Percentiles rank a stretch among this genome's conserved stretches.
These are phyloP conservation scores for Podospora pseudopauciseta DNA, from an alignment of 495 filamentous ascomycete genomes.

Conservation along the genomic window DNA sequence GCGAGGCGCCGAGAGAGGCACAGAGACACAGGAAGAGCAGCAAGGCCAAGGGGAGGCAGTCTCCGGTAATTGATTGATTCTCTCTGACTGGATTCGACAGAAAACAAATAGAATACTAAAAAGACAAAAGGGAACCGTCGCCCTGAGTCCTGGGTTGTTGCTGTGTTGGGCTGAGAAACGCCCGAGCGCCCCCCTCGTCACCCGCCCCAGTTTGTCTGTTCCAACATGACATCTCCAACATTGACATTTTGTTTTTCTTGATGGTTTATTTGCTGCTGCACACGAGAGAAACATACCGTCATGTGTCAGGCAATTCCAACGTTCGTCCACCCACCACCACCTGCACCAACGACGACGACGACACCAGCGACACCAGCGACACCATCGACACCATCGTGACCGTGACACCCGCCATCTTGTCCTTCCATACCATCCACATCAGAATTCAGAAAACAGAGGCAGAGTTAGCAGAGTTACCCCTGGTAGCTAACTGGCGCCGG, in stretches of 20 bases:
- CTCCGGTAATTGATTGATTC: neutral
- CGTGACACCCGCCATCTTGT: constrained; percentile 6
- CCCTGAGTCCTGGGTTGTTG: neutral
- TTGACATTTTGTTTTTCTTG: no score
- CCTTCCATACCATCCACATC: no score
- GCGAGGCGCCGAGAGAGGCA: constrained; percentile 6
- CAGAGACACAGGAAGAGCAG: constrained; percentile 5
- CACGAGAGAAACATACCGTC: constrained; percentile 7
- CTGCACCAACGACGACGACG: constrained; percentile 8
- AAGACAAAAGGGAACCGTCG: constrained; percentile 16
- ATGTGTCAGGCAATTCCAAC: constrained; percentile 20
- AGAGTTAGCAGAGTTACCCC: neutral
- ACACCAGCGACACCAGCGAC: neutral
- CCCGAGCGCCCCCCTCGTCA: neutral
- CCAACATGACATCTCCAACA: neutral
- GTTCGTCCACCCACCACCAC: constrained; percentile 9
- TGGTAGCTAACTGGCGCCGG: neutral
- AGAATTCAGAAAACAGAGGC: neutral
- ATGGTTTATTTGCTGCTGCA: no score
- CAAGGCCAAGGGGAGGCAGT: constrained; percentile 1
- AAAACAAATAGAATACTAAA: neutral
- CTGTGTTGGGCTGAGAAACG: neutral
- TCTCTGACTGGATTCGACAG: neutral
- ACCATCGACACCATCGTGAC: neutral
- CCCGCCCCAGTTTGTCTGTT: neutral